Percentiles rank a stretch among this genome's conserved stretches.
phyloP scores from a whole-genome alignment of 495 filamentous ascomycete genomes.

The Penicillium steckii region DNA sequence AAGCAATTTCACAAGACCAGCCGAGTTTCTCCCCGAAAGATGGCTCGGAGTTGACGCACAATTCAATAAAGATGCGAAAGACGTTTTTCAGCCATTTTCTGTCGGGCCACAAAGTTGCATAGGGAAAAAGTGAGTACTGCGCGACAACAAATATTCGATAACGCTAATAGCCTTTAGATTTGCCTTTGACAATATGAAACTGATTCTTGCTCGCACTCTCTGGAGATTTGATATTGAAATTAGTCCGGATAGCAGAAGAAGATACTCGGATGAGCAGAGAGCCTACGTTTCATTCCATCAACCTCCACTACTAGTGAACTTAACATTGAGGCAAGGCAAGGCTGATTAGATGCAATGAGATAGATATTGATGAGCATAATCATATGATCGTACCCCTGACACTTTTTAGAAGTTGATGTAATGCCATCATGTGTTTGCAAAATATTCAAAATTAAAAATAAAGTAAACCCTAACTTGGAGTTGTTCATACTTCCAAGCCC shows the following conservation, averaged over 20 bases:
- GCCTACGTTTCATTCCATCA: neutral
- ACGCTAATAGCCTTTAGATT: neutral
- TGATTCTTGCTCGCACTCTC: neutral
- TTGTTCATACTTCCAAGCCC: slow-evolving; percentile 1
- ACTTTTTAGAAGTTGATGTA: too few species aligned
- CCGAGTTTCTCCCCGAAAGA: neutral
- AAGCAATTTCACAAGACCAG: neutral
- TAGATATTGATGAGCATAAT: too few species aligned
- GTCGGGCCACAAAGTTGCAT: neutral
- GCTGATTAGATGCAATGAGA: too few species aligned
- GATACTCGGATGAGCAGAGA: neutral
- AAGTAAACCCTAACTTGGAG: too few species aligned
- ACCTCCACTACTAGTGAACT: neutral
- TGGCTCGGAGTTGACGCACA: neutral
- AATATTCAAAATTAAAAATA: too few species aligned
- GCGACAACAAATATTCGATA: neutral
- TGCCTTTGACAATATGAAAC: neutral
- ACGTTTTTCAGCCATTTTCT: slow-evolving; percentile 3
- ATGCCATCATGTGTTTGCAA: too few species aligned
- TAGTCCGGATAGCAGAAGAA: neutral
- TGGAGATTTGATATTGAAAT: neutral
- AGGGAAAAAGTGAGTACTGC: slow-evolving; percentile 2
- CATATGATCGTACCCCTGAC: too few species aligned
- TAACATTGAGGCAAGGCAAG: neutral
- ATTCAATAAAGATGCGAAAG: neutral